These are phyloP conservation scores for Dactylorhiza incarnata DNA, from an alignment of 106 monocot species.

Conservation along the genomic window DNA sequence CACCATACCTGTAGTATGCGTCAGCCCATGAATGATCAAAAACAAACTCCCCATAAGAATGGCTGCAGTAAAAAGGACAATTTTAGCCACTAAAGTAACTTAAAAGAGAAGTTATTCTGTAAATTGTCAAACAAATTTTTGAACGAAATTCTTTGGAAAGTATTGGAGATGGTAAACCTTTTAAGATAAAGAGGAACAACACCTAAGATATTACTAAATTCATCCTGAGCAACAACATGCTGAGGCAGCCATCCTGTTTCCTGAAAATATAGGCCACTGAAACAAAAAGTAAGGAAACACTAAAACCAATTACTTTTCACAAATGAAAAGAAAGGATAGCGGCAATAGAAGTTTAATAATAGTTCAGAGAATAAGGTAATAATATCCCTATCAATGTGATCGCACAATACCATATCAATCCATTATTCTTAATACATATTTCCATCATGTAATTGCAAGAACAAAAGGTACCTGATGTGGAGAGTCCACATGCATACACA, in stretches of 20 bases:
- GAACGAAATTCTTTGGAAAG: background rate
- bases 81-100: conserved; percentile 4
- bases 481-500: too few relatives aligned
- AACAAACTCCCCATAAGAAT: conserved; percentile 95
- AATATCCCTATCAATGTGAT: background rate
- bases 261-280: conserved; percentile 43
- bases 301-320: background rate
- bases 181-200: conserved; percentile 99
- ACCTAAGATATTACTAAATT: conserved; percentile 73
- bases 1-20: conserved; percentile 89
- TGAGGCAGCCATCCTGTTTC: conserved; percentile 97
- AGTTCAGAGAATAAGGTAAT: background rate
- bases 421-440: background rate
- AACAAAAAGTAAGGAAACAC: background rate
- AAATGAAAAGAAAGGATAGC: background rate
- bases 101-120: background rate
- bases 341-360: background rate
- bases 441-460: background rate
- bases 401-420: background rate
- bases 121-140: background rate
- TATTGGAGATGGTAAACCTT: conserved; percentile 50
- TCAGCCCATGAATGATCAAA: conserved; percentile 99
- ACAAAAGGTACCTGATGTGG: too few relatives aligned
- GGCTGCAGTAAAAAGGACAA: conserved; percentile 40
- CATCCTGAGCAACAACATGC: conserved; percentile 89